Base-by-base conservation (phyloP, 169 alveolate species). In the Plasmodium adleri region DNA sequence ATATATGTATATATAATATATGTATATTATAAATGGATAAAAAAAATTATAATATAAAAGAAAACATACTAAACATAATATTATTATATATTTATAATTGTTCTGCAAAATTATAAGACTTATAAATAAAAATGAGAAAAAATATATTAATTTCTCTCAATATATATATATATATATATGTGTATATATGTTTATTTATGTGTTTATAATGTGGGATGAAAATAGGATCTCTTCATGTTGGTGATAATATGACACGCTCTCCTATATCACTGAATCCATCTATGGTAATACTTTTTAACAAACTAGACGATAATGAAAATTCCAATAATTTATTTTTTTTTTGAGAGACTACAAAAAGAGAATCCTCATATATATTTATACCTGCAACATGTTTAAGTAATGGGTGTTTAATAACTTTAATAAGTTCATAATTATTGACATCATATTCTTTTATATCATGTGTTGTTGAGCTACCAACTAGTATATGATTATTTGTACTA, bases 381-480 rank as follows among this genome's bases (percentile, higher is more conserved):
- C 92, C 92, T 13, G 92, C 92, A 24, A 86, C 92, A 66, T 86
- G 92, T 49, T 58, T 72, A 13, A 86, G 75, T 15, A 86, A 54
- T n/a, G 86, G 88, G 12, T 86, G 92, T 39, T 86, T 86, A n/a
- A 86, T 71, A 32, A 50, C 67, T 47, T 86, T 86, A 50, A 86
- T 72, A 15, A 86, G 70, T 52, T 86, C 92, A 72, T 52, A 86
- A 39, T 86, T 86, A 43, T 86, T 20, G 49, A 72, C 39, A 56
- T 70, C 88, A 72, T 86, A 86, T 49, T 86, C 85, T 86, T 86
- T 86, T 71, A 86, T 86, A 86, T 86, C 92, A 59, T 86, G 86
- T 8, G 88, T 71, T 72, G 59, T 86, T 28, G 92, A 86, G 62
- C 92, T 86, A 8, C 92, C 92, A 13, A 86, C 92, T n/a, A 86